phyloP scores from a whole-genome alignment of 2,329 filamentous ascomycete species.

The Stagonosporopsis tanaceti region DNA sequence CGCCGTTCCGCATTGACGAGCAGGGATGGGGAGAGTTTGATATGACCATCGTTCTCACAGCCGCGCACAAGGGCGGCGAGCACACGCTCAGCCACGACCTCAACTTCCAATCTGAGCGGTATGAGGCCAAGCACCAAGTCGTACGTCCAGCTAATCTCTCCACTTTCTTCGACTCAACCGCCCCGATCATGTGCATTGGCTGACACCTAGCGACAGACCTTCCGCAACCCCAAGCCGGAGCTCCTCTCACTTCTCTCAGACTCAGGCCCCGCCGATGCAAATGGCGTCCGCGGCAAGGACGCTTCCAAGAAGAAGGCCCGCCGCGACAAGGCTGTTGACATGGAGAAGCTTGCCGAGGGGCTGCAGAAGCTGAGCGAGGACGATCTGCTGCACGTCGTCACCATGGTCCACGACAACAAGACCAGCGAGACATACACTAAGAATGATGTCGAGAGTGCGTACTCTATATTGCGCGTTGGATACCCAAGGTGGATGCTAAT shows the following conservation, averaged over 20 bases:
- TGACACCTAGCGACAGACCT: conserved; percentile 60
- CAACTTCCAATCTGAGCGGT: conserved; percentile 83
- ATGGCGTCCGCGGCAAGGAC: conserved; percentile 71
- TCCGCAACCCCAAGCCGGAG: conserved; percentile 92
- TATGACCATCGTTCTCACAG: conserved; percentile 84
- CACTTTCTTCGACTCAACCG: not conserved
- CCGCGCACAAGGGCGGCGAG: conserved; percentile 85
- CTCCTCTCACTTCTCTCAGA: conserved; percentile 81
- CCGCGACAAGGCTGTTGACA: conserved; percentile 75
- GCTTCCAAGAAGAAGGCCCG: conserved; percentile 79
- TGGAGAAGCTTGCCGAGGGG: conserved; percentile 95
- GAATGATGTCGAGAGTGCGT: conserved; percentile 93
- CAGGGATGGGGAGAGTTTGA: conserved; percentile 99
- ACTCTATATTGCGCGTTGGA: not conserved
- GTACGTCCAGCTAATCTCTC: conserved; percentile 53
- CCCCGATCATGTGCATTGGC: not conserved
- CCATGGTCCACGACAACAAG: conserved; percentile 98
- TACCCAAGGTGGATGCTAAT: not conserved
- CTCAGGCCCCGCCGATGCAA: conserved; percentile 76
- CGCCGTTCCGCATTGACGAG: conserved; percentile 89
- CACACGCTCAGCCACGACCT: conserved; percentile 84
- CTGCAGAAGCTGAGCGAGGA: conserved; percentile 91
- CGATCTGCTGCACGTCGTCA: conserved; percentile 91
- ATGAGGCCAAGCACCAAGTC: conserved; percentile 82
- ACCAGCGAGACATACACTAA: conserved; percentile 92